Percentiles rank a stretch among this genome's conserved stretches.
Conservation (phyloP, 306 rosid genomes). For the Vigna unguiculata region DNA sequence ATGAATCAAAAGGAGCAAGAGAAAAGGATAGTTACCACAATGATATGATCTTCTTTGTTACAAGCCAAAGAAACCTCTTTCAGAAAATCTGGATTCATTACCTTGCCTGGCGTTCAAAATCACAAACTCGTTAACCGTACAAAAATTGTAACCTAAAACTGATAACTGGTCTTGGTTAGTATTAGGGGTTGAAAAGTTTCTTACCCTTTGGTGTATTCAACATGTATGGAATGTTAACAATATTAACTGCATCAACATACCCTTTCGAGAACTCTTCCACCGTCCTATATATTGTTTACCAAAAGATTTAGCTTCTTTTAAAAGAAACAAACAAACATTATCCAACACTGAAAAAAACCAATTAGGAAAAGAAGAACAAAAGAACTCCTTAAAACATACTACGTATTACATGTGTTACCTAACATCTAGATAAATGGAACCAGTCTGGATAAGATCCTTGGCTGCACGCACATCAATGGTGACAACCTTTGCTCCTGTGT, state of each 20-base stretch:
- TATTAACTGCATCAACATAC: slow-evolving; percentile 63
- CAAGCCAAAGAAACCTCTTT: slow-evolving; percentile 59
- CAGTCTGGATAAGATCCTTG: slow-evolving; percentile 60
- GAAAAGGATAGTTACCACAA: slow-evolving; percentile 64
- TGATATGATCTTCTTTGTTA: slow-evolving; percentile 67
- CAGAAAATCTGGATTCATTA: slow-evolving; percentile 75
- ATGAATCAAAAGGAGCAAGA: background rate
- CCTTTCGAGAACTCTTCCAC: slow-evolving; percentile 76
- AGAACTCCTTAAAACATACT: background rate
- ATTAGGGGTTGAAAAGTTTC: background rate
- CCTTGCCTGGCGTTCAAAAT: slow-evolving; percentile 56
- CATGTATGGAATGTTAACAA: slow-evolving; percentile 80
- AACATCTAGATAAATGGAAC: slow-evolving; percentile 75
- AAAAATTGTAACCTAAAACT: background rate
- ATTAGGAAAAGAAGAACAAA: too few species aligned
- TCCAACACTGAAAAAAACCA: background rate
- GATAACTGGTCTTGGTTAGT: background rate
- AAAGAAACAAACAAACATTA: background rate
- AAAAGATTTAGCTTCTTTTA: slow-evolving; percentile 10
- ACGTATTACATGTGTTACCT: slow-evolving; percentile 51
- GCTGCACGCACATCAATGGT: slow-evolving; percentile 74
- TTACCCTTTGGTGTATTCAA: slow-evolving; percentile 70
- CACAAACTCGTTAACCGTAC: background rate
- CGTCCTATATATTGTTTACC: slow-evolving; percentile 56
- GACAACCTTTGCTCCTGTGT: slow-evolving; percentile 59